Evolutionary conservation across 2,329 filamentous ascomycete genomes (phyloP).

Genomic region (Clonostachys solani): DNA sequence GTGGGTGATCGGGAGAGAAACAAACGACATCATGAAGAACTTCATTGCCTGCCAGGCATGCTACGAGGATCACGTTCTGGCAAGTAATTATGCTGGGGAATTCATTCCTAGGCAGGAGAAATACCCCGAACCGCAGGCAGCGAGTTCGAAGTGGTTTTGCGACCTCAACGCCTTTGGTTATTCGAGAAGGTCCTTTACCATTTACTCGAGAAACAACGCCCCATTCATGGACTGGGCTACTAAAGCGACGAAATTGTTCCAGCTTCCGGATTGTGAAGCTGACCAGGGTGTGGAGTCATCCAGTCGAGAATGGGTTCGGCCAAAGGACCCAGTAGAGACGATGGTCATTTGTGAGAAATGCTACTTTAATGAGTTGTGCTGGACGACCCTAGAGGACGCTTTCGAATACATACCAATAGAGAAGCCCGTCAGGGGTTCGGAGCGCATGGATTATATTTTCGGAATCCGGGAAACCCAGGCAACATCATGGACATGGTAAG

Average conservation of each 20-base stretch:
- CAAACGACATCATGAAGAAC: slow-evolving; percentile 16
- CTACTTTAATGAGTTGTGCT: slow-evolving; percentile 23
- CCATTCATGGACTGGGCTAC: slow-evolving; percentile 18
- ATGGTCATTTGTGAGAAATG: slow-evolving; percentile 25
- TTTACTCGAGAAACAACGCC: slow-evolving; percentile 8
- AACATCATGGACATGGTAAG: slow-evolving; percentile 12
- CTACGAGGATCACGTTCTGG: slow-evolving; percentile 22
- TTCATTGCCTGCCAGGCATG: slow-evolving; percentile 32
- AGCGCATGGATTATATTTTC: slow-evolving; percentile 2
- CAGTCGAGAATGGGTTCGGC: slow-evolving; percentile 16
- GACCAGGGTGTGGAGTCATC: slow-evolving; percentile 10
- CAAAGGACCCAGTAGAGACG: slow-evolving; percentile 12
- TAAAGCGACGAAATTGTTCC: slow-evolving; percentile 10
- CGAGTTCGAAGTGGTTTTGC: slow-evolving; percentile 23
- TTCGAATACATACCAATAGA: slow-evolving; percentile 14
- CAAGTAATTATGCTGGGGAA: slow-evolving; percentile 16
- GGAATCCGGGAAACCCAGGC: slow-evolving; percentile 14
- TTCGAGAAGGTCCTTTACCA: slow-evolving; percentile 9
- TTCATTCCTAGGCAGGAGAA: slow-evolving; percentile 13
- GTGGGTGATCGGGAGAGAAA: slow-evolving; percentile 14
- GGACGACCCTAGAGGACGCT: slow-evolving; percentile 17
- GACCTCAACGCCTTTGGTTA: slow-evolving; percentile 17
- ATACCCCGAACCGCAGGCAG: slow-evolving; percentile 11
- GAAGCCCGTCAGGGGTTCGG: neutral
- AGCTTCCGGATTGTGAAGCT: slow-evolving; percentile 19